Percentiles rank a stretch among this genome's conserved stretches.
phyloP scores from a whole-genome alignment of 169 alveolate species.

The Plasmodium sp. region DNA sequence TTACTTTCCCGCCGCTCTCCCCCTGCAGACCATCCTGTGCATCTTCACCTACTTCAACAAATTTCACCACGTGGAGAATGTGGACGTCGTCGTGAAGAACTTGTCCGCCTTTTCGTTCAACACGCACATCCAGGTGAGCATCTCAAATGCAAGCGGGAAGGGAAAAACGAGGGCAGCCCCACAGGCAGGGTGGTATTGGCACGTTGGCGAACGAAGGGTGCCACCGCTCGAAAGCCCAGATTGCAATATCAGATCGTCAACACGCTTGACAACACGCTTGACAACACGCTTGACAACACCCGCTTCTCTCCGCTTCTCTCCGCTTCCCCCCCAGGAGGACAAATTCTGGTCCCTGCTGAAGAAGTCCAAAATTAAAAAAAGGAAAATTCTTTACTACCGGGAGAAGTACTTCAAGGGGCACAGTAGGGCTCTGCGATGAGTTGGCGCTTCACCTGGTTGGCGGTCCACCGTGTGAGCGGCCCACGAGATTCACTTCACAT shows the following conservation, averaged over 20 bases:
- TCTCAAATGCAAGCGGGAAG: not conserved
- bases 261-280: not conserved
- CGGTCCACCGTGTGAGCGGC: not conserved
- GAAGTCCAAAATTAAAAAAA: conserved; percentile 40
- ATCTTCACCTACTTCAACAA: conserved; percentile 55
- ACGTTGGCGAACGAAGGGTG: not conserved
- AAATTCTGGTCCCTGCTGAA: conserved; percentile 52
- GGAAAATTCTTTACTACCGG: conserved; percentile 47
- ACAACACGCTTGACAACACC: not conserved
- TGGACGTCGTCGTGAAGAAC: conserved; percentile 40
- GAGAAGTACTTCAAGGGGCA: conserved; percentile 40
- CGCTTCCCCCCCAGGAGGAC: conserved; percentile 25
- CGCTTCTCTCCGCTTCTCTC: too few relatives aligned
- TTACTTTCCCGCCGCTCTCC: not conserved
- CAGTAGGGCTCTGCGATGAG: not conserved
- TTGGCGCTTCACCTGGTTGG: not conserved
- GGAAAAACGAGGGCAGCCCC: not conserved
- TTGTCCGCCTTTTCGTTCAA: conserved; percentile 51
- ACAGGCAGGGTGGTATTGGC: not conserved
- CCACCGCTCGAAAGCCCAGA: not conserved
- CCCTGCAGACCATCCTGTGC: conserved; percentile 39
- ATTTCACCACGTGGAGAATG: conserved; percentile 38
- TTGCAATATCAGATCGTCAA: not conserved
- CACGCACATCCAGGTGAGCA: conserved; percentile 30
- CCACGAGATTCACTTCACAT: not conserved